These are phyloP conservation scores for Pseudogymnoascus sp. DNA, from an alignment of 2,329 filamentous ascomycete species.

Conservation along the genomic window DNA sequence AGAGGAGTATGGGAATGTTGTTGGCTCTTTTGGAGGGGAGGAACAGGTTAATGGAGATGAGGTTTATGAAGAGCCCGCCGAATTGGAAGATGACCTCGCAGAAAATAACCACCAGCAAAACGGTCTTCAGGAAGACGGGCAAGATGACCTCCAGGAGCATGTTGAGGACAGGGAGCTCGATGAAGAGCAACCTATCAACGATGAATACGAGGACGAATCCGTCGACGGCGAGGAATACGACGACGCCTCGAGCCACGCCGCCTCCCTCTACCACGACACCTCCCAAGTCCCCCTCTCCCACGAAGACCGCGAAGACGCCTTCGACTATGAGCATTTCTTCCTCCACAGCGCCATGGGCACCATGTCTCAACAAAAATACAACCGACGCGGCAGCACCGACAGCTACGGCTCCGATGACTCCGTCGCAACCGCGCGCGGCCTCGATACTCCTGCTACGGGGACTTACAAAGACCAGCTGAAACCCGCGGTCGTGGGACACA, in stretches of 20 bases:
- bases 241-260: constrained; percentile 49
- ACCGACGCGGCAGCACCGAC: constrained; percentile 39
- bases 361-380: constrained; percentile 51
- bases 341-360: constrained; percentile 85
- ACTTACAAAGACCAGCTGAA: constrained; percentile 11
- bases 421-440: constrained; percentile 53
- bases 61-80: neutral
- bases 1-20: constrained; percentile 4
- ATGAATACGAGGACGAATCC: constrained; percentile 29
- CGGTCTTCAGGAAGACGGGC: neutral
- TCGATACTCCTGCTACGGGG: constrained; percentile 24
- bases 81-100: neutral
- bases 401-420: constrained; percentile 56
- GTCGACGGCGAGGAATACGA: constrained; percentile 31
- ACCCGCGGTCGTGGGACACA: constrained; percentile 29
- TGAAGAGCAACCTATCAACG: neutral
- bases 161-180: neutral
- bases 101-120: neutral
- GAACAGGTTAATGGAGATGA: neutral
- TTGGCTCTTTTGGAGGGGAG: neutral
- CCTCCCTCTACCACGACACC: constrained; percentile 57
- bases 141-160: constrained; percentile 5
- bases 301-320: constrained; percentile 89
- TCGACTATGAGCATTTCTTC: constrained; percentile 95
- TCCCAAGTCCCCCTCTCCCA: constrained; percentile 62